Conservation (phyloP, 345 rosid species). For the Eucalyptus curtisii region DNA sequence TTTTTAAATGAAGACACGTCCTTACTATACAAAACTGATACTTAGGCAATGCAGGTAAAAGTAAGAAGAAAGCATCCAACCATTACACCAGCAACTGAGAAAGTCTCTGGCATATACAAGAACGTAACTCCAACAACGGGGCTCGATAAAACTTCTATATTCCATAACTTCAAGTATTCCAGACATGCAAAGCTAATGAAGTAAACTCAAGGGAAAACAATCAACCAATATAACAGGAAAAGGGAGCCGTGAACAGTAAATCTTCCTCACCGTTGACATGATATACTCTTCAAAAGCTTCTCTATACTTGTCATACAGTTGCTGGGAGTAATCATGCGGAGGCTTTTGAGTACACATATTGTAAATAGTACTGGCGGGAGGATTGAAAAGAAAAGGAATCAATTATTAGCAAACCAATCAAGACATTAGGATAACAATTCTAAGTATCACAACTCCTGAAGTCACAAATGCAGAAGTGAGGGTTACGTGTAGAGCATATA, state of each 20-base stretch:
- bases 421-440: not conserved
- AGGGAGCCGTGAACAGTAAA: not conserved
- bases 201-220: not conserved
- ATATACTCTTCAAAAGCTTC: conserved; percentile 48
- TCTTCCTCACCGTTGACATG: conserved; percentile 15
- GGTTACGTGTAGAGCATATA: conserved; percentile 49
- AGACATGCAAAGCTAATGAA: not conserved
- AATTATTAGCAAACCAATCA: not conserved
- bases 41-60: not conserved
- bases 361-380: conserved; percentile 35
- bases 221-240: not conserved
- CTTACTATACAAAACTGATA: not conserved
- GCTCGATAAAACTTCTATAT: not conserved
- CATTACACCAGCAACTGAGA: not conserved
- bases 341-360: conserved; percentile 69
- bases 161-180: not conserved
- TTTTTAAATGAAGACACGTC: not conserved
- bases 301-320: conserved; percentile 49
- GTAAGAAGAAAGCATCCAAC: not conserved
- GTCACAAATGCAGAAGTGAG: not conserved
- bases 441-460: not conserved
- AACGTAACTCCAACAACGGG: not conserved
- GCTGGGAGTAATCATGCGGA: conserved; percentile 51
- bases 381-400: not conserved
- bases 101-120: not conserved